phyloP scores from a whole-genome alignment of 1,284 basidiomycete species.

The Mycosarcoma mackinlayi region DNA sequence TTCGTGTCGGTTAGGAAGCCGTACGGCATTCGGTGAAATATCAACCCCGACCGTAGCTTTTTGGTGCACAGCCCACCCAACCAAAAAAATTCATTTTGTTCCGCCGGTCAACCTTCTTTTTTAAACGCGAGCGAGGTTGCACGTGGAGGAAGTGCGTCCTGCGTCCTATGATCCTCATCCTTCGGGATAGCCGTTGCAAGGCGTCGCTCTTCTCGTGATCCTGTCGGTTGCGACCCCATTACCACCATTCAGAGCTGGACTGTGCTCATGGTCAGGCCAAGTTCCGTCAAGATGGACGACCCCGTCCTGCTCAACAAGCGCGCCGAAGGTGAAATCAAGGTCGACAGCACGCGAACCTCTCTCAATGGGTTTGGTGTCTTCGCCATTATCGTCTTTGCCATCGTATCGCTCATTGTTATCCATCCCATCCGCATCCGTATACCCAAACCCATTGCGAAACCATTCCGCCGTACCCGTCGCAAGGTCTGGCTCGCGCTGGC shows the following conservation, averaged over 20 bases:
- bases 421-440: conserved; percentile 56
- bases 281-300: conserved; percentile 19
- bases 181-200: no score
- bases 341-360: conserved; percentile 45
- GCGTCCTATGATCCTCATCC: no score
- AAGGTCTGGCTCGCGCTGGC: conserved; percentile 29
- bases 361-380: conserved; percentile 66
- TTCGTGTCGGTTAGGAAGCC: no score
- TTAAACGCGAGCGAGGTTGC: background rate
- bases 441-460: conserved; percentile 28
- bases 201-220: no score
- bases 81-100: background rate
- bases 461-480: conserved; percentile 4
- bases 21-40: conserved; percentile 6
- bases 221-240: no score
- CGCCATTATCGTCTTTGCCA: conserved; percentile 64
- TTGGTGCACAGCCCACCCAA: background rate
- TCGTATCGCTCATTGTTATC: conserved; percentile 63
- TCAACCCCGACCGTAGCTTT: background rate
- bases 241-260: no score
- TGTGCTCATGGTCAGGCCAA: no score
- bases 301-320: conserved; percentile 17
- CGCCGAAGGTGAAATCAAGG: conserved; percentile 10
- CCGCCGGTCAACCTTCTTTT: conserved; percentile 10
- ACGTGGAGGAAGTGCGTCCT: no score